Percentiles rank a stretch among this genome's conserved stretches.
Conservation (phyloP, 768 basidiomycete species). For the Trametes cingulata region DNA sequence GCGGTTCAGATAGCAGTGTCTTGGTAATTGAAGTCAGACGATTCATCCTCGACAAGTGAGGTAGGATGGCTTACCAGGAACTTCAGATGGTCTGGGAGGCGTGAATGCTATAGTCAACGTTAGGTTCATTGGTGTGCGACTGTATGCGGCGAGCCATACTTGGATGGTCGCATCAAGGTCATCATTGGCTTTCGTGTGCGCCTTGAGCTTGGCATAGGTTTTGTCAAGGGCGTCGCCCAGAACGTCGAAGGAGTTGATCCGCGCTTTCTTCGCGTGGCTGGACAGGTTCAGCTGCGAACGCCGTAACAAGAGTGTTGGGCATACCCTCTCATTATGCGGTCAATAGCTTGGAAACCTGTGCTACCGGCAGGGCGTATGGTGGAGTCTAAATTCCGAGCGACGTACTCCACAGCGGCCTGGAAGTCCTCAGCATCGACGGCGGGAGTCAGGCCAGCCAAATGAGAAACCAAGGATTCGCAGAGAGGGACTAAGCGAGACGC, state of each 20-base stretch:
- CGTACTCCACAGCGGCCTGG: conserved; percentile 54
- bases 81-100: conserved; percentile 71
- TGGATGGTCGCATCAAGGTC: conserved; percentile 72
- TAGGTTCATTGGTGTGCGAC: conserved; percentile 4
- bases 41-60: not conserved
- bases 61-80: conserved; percentile 53
- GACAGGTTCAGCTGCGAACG: not conserved
- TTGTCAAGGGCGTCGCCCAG: conserved; percentile 61
- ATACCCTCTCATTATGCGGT: conserved; percentile 58
- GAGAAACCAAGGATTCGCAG: conserved; percentile 55
- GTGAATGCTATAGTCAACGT: conserved; percentile 48
- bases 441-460: conserved; percentile 53
- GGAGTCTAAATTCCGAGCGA: conserved; percentile 58
- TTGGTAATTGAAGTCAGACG: conserved; percentile 27
- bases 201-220: conserved; percentile 53
- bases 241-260: conserved; percentile 61
- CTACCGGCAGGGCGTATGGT: conserved; percentile 58
- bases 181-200: conserved; percentile 45
- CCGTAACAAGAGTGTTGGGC: conserved; percentile 12
- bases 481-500: conserved; percentile 53
- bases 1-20: conserved; percentile 59
- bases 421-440: conserved; percentile 46
- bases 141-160: conserved; percentile 33
- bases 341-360: conserved; percentile 55
- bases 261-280: conserved; percentile 54